Percentiles rank a stretch among this genome's conserved stretches.
phyloP scores from a whole-genome alignment of 129 eudicot species.

The Ambrosia artemisiifolia region DNA sequence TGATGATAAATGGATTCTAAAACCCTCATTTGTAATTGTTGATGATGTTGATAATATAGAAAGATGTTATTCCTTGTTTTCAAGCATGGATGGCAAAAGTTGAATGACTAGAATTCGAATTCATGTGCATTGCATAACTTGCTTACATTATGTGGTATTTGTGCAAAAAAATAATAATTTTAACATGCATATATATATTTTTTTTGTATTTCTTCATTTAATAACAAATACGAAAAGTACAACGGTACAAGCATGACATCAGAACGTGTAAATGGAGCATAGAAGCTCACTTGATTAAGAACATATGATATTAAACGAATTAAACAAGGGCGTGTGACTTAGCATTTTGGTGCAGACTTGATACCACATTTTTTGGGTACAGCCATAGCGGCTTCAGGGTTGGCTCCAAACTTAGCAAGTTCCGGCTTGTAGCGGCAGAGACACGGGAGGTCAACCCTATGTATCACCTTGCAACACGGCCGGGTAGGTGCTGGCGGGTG shows the following conservation, averaged over 20 bases:
- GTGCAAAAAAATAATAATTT: not conserved
- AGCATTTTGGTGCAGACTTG: slow-evolving; percentile 30
- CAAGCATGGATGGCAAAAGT: not conserved
- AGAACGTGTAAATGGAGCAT: slow-evolving; percentile 4
- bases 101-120: not conserved
- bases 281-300: slow-evolving; percentile 26
- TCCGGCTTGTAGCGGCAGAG: slow-evolving; percentile 45
- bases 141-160: not conserved
- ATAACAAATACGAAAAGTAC: slow-evolving; percentile 5
- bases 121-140: not conserved
- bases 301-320: not conserved
- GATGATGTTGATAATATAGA: no score
- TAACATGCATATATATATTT: not conserved
- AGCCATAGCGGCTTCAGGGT: slow-evolving; percentile 47
- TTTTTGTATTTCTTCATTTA: not conserved
- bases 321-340: not conserved
- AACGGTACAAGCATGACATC: not conserved
- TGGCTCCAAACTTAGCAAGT: slow-evolving; percentile 36
- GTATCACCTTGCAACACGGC: slow-evolving; percentile 43
- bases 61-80: no score
- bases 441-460: slow-evolving; percentile 39
- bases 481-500: slow-evolving; percentile 44
- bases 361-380: slow-evolving; percentile 43
- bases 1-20: no score
- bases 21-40: no score